Evolutionary conservation across 1,284 basidiomycete genomes (phyloP), one percentile per base, ranked within the genome.

Genomic region (Cutaneotrichosporon curvatum): DNA sequence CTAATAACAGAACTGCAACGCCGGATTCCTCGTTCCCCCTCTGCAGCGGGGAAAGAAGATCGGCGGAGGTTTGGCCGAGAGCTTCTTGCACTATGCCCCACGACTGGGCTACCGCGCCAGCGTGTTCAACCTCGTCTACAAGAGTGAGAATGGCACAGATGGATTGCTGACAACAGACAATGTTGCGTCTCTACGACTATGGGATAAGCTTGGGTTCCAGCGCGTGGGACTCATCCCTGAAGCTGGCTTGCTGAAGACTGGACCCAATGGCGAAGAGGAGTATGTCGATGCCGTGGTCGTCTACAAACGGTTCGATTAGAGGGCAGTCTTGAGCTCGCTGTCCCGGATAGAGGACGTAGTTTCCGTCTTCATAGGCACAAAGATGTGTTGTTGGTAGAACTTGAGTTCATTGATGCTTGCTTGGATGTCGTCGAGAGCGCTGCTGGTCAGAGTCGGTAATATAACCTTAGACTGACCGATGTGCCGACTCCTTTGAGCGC

Each of bases 61-160:
- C 55, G 90, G 89, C 11, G 72, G 74, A 28, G 75, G 81, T 2
- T 79, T 96, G 23, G 90, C 85, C 1, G 79, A 78, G 52, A 86
- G 85, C 4, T 96, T 82, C 72, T 73, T 94, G 11, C 73, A 86
- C 63, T 90, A 87, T 59, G 92, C 80, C 0, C 90, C 87, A 4
- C 48, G 46, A 11, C 46, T 69, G 12, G 76, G 90, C 9, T 96
- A 92, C 74, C 77, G 81, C 58, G 87, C 81, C 0, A 89, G 85
- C 59, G 87, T 96, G 15, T 96, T 95, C 77, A 96, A 96, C 66
- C 78, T 96, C 38, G 90, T 95, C 30, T 96, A 87, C 70, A 81
- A 82, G 32, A 89, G 84, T 73, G 87, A 87, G 67, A 74, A 11
- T 12, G 3, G 21, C 7, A 2, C 18, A 16, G 15, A 31, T 19